These are phyloP conservation scores for Oehlia diaphana DNA, from an alignment of 192 early-diverging fungal species.

Conservation along the genomic window DNA sequence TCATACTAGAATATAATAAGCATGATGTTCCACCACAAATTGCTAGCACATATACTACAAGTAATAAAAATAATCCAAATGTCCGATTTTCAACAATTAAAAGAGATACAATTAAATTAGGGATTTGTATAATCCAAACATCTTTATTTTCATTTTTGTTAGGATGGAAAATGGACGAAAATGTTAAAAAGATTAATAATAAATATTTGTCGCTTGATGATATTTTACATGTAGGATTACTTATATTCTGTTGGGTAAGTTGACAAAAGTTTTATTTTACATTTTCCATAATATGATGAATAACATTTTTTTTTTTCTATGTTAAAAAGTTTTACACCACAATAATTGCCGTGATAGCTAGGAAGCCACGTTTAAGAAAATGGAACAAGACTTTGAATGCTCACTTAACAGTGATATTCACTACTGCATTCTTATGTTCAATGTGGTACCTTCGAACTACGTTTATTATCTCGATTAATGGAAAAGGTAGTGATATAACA, in stretches of 20 bases:
- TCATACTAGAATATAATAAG: neutral
- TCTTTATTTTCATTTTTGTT: slow-evolving; percentile 5
- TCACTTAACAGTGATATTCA: slow-evolving; percentile 34
- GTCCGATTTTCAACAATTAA: slow-evolving; percentile 8
- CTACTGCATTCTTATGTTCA: slow-evolving; percentile 21
- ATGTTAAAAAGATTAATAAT: no score
- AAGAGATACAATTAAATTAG: neutral
- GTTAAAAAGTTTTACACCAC: neutral
- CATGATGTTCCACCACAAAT: neutral
- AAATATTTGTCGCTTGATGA: neutral
- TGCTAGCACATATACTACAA: neutral
- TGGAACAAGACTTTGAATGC: slow-evolving; percentile 38
- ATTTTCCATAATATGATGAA: neutral
- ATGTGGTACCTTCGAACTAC: slow-evolving; percentile 19
- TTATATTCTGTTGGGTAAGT: slow-evolving; percentile 12
- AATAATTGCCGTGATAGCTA: neutral
- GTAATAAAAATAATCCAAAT: no score
- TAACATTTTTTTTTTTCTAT: neutral
- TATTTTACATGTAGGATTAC: neutral
- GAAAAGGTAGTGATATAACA: neutral
- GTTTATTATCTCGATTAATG: neutral
- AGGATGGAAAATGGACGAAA: neutral
- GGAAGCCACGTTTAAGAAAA: neutral
- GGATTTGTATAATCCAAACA: neutral
- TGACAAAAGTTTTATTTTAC: neutral